Percentiles rank a stretch among this genome's conserved stretches.
Conservation (phyloP, 768 basidiomycete species). For the Serendipita sp. region DNA sequence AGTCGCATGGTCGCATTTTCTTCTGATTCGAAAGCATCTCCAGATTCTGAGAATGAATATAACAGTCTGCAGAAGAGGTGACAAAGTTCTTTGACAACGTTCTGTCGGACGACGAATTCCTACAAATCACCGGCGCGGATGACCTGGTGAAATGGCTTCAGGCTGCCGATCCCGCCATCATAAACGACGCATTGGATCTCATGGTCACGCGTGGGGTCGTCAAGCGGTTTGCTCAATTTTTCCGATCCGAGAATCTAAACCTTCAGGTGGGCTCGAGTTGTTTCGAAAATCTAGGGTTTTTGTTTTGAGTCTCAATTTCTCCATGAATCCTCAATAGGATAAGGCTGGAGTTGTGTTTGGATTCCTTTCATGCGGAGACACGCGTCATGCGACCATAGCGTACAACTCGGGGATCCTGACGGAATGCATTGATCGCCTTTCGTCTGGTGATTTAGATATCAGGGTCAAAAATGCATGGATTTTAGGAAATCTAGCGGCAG, state of each 20-base stretch:
- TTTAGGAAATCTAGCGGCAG: neutral
- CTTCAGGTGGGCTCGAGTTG: neutral
- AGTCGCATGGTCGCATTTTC: too few species aligned
- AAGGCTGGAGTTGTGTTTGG: neutral
- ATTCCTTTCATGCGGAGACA: neutral
- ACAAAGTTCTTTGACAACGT: neutral
- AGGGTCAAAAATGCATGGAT: neutral
- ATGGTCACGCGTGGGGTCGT: neutral
- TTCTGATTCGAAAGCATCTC: too few species aligned
- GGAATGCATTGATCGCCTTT: neutral
- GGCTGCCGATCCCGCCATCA: neutral
- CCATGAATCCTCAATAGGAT: neutral
- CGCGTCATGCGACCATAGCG: constrained; percentile 2
- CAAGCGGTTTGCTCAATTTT: neutral
- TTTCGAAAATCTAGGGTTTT: neutral
- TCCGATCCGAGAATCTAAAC: neutral
- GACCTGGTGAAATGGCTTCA: neutral
- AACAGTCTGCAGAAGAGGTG: neutral
- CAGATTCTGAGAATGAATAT: too few species aligned
- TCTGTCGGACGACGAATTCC: neutral
- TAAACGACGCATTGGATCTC: neutral
- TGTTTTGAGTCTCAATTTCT: neutral
- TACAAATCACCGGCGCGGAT: neutral
- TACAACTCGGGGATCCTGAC: neutral
- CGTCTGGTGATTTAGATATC: neutral